phyloP scores from a whole-genome alignment of 108 stramenopile species.

The Pseudonitzschia multiseries region DNA sequence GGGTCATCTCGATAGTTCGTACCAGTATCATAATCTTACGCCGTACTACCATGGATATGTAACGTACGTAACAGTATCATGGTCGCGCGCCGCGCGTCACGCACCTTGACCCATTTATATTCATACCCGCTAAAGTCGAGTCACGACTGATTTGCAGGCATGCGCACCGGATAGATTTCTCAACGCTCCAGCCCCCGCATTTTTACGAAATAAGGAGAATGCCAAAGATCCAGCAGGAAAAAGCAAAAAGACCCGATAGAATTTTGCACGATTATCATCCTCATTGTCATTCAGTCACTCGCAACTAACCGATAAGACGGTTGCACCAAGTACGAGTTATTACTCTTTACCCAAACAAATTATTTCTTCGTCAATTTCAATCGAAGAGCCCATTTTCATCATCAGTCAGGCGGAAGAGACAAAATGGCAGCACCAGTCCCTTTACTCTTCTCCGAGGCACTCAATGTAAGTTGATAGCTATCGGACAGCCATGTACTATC shows the following conservation, averaged over 20 bases:
- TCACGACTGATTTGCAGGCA: constrained; percentile 1
- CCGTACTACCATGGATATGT: no score
- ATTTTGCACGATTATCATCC: not conserved
- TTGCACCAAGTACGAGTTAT: not conserved
- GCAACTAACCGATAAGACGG: not conserved
- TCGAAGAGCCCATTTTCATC: not conserved
- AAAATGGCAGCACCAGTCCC: constrained; percentile 67
- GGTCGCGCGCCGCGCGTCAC: no score
- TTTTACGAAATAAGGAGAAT: not conserved
- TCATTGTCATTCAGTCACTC: not conserved
- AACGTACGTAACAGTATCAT: no score
- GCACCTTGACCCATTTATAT: not conserved
- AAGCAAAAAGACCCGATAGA: not conserved
- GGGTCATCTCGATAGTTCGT: no score
- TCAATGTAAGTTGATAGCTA: constrained; percentile 77
- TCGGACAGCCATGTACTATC: not conserved
- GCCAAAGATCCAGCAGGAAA: not conserved
- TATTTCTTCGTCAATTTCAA: not conserved
- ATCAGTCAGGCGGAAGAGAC: constrained; percentile 20
- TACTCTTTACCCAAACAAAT: not conserved
- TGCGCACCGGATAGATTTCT: constrained; percentile 5
- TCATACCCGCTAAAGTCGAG: constrained; percentile 8
- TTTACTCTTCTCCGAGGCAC: constrained; percentile 75
- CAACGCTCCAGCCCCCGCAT: not conserved
- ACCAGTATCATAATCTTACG: no score